These are phyloP conservation scores for Agaricus blazei DNA, from an alignment of 768 basidiomycete species.

Conservation along the genomic window DNA sequence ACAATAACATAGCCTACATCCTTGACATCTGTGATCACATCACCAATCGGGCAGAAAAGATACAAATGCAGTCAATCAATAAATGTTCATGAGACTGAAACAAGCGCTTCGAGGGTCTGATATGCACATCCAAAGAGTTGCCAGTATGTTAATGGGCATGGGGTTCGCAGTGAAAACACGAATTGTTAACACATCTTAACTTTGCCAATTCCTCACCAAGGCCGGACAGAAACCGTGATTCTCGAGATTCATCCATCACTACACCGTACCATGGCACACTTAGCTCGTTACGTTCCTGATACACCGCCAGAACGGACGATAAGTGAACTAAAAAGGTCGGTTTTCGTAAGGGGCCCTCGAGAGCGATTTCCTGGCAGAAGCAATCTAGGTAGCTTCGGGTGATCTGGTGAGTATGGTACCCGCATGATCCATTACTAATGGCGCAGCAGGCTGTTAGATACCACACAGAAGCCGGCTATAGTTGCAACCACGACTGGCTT, in stretches of 20 bases:
- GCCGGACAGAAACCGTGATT: slow-evolving; percentile 5
- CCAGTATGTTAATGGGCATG: slow-evolving; percentile 8
- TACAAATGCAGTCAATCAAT: slow-evolving; percentile 6
- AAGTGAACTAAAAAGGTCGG: slow-evolving; percentile 8
- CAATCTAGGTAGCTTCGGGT: slow-evolving; percentile 1
- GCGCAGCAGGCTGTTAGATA: slow-evolving; percentile 2
- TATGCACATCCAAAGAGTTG: slow-evolving; percentile 10
- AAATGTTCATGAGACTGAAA: neutral
- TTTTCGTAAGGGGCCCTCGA: slow-evolving; percentile 4
- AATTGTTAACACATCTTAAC: slow-evolving; percentile 6
- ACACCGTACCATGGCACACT: slow-evolving; percentile 5
- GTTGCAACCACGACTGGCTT: slow-evolving; percentile 6
- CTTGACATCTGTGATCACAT: slow-evolving; percentile 77
- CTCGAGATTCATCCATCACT: slow-evolving; percentile 7
- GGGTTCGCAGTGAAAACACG: slow-evolving; percentile 5
- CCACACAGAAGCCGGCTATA: slow-evolving; percentile 8
- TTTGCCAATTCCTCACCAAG: slow-evolving; percentile 7
- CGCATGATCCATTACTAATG: neutral
- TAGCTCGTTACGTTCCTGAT: slow-evolving; percentile 9
- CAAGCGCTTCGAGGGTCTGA: slow-evolving; percentile 11
- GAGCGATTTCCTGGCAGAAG: neutral
- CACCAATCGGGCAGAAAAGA: neutral
- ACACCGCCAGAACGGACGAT: slow-evolving; percentile 7
- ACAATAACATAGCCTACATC: slow-evolving; percentile 98
- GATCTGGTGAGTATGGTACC: slow-evolving; percentile 7